Base-by-base conservation (phyloP, 805 yeast genomes). In the Saccharomycopsis sp. region DNA sequence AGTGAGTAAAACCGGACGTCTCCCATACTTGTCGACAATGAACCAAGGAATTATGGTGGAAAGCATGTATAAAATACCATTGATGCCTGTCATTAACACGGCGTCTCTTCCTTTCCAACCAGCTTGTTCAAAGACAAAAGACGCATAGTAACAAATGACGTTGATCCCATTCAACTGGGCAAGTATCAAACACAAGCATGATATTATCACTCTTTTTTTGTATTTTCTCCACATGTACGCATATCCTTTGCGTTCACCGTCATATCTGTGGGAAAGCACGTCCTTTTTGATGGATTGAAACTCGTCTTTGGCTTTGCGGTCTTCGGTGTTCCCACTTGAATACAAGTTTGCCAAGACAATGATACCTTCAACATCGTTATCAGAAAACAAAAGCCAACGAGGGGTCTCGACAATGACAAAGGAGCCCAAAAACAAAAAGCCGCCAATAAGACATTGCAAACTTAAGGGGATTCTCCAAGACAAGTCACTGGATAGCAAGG, bases 91-190 rank as follows among this genome's bases (percentile, higher is more conserved):
- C 94, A 87, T 83, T 48, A 86, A 69, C 48, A 87, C 75, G 2
- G 96, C 95, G 50, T 76, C 74, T 46, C 94, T 67, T 19, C 96
- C 96, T 5, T 70, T 61, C 95, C 96, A 88, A 20, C 96, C 96
- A 2, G 96, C 96, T 52, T 83, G 83, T 58, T 88, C 96, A 60
- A 87, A 88, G 36, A 87, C 94, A 60, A 88, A 64, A 2, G 96
- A 95, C 2, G 96, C 95, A 62, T 87, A 87, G 61, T 88, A 88
- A 1, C 94, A 79, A 41, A 88, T 84, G 38, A 88, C 89, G 55
- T 87, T 88, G 60, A 87, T 88, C 53, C 96, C 96, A 58, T 87
- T 83, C 57, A 88, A 66, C 60, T 88, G 96, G 2, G 96, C 96
- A 67, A 88, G 86, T 65, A 85, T 75, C 57, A 84, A 94, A 2